phyloP scores from a whole-genome alignment of 1,139 yeast genomes.

The Hansenula sp. region DNA sequence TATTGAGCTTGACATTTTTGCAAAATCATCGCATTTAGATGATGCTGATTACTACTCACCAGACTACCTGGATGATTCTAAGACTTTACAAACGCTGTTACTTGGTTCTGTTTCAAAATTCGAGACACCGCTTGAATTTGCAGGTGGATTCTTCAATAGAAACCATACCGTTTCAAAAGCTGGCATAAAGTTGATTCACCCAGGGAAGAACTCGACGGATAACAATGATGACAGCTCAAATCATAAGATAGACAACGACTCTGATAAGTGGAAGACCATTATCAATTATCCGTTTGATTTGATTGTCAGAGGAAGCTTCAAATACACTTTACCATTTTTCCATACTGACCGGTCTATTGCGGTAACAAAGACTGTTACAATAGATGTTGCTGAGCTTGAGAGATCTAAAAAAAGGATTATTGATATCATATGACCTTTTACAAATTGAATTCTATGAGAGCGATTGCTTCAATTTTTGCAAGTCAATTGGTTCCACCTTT shows the following conservation, averaged over 20 bases:
- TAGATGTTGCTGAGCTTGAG: slow-evolving; percentile 44
- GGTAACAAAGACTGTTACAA: slow-evolving; percentile 54
- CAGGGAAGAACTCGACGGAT: slow-evolving; percentile 64
- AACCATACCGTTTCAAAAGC: slow-evolving; percentile 55
- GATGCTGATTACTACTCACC: slow-evolving; percentile 16
- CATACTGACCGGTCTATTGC: slow-evolving; percentile 52
- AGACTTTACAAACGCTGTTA: slow-evolving; percentile 57
- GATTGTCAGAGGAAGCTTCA: slow-evolving; percentile 77
- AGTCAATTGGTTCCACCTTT: too few relatives aligned
- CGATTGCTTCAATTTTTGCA: too few relatives aligned
- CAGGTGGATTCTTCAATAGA: slow-evolving; percentile 73
- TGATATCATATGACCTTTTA: neutral
- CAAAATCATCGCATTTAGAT: slow-evolving; percentile 57
- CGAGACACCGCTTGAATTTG: slow-evolving; percentile 72
- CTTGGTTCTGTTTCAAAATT: slow-evolving; percentile 66
- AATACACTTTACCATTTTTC: slow-evolving; percentile 70
- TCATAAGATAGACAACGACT: slow-evolving; percentile 35
- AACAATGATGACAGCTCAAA: slow-evolving; percentile 22
- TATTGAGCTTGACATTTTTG: slow-evolving; percentile 83
- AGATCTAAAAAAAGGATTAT: neutral
- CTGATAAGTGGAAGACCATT: slow-evolving; percentile 66
- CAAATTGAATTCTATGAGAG: too few relatives aligned
- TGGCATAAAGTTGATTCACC: slow-evolving; percentile 67
- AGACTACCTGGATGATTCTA: slow-evolving; percentile 11
- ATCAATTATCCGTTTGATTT: slow-evolving; percentile 83